phyloP scores from a whole-genome alignment of 345 rosid genomes.

The Rhodamnia argentea region DNA sequence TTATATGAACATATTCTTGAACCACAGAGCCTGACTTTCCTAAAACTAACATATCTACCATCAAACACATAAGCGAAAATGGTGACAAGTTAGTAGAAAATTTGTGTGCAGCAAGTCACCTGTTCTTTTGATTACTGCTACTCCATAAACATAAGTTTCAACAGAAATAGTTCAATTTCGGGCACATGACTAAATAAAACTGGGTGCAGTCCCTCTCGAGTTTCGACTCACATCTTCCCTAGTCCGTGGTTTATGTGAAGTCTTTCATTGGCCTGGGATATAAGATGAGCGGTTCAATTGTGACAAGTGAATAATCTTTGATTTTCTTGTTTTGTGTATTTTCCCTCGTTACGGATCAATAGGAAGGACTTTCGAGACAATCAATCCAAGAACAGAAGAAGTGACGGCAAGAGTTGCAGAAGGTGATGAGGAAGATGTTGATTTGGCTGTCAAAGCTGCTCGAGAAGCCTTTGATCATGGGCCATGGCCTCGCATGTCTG shows the following conservation, averaged over 20 bases:
- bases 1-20: too few species aligned
- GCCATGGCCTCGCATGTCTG: constrained; percentile 60
- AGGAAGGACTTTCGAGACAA: constrained; percentile 48
- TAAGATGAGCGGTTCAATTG: neutral
- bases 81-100: too few species aligned
- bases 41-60: too few species aligned
- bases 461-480: constrained; percentile 54
- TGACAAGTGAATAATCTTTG: neutral
- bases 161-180: too few species aligned
- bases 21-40: too few species aligned
- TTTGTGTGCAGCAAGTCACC: too few species aligned
- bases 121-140: too few species aligned
- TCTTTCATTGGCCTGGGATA: neutral
- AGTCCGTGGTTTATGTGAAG: neutral
- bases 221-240: neutral
- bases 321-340: neutral
- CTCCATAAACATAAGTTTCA: too few species aligned
- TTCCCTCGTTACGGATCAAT: neutral
- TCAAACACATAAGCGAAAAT: too few species aligned
- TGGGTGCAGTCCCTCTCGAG: neutral
- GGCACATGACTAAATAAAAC: too few species aligned
- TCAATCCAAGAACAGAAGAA: constrained; percentile 47
- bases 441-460: constrained; percentile 55
- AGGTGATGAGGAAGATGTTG: constrained; percentile 50
- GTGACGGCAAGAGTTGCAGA: constrained; percentile 30